Percentiles rank a stretch among this genome's conserved stretches.
These are phyloP conservation scores for Podospora comata DNA, from an alignment of 495 filamentous ascomycete genomes.

Conservation along the genomic window DNA sequence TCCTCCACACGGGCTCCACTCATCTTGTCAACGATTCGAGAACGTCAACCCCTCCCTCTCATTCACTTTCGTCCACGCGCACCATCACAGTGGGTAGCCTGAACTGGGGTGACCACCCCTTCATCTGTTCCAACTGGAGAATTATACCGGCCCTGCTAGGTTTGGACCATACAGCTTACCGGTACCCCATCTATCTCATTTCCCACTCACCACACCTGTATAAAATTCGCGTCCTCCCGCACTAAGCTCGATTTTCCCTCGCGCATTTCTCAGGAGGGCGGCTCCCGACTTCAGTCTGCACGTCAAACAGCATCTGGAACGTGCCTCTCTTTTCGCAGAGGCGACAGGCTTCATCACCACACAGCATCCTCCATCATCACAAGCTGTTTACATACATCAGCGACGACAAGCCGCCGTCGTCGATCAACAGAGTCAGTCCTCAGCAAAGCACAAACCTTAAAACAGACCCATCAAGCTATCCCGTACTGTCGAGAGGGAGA, in stretches of 20 bases:
- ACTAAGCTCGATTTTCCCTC: slow-evolving; percentile 37
- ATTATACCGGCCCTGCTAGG: background rate
- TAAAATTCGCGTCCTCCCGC: slow-evolving; percentile 33
- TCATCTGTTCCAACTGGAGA: background rate
- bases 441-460: background rate
- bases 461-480: background rate
- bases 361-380: background rate
- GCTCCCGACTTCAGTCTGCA: slow-evolving; percentile 5
- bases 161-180: slow-evolving; percentile 1
- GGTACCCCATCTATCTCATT: slow-evolving; percentile 19
- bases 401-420: background rate
- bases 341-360: background rate
- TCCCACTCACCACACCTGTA: slow-evolving; percentile 19
- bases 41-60: slow-evolving; percentile 4
- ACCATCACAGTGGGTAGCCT: slow-evolving; percentile 1
- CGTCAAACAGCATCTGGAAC: background rate
- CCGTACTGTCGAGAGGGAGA: background rate
- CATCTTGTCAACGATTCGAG: background rate
- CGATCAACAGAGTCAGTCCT: background rate
- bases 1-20: slow-evolving; percentile 5
- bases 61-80: slow-evolving; percentile 1
- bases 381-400: no score
- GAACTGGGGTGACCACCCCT: background rate
- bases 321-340: background rate
- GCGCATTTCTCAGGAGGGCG: slow-evolving; percentile 19